Conservation (phyloP, 176 grass and related monocot species). For the Bonia amplexicaulis region DNA sequence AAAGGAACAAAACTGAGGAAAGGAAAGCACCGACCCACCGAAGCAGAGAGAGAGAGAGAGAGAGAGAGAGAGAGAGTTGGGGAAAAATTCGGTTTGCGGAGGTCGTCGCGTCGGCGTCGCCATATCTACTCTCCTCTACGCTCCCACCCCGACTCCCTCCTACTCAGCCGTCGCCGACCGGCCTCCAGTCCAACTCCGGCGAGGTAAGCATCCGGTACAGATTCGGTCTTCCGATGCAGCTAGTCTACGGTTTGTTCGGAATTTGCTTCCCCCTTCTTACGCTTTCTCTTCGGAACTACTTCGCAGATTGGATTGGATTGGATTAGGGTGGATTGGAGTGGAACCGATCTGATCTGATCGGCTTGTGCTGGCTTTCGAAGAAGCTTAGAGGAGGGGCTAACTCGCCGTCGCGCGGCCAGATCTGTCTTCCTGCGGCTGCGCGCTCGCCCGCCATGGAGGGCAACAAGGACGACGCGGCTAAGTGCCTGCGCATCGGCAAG, state of each 20-base stretch:
- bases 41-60: neutral
- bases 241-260: neutral
- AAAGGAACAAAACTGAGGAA: neutral
- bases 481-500: slow-evolving; percentile 83
- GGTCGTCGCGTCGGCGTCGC: slow-evolving; percentile 33
- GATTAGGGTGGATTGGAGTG: slow-evolving; percentile 10
- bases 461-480: slow-evolving; percentile 92
- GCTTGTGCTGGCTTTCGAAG: neutral
- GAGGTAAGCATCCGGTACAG: slow-evolving; percentile 1
- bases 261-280: neutral
- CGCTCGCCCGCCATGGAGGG: slow-evolving; percentile 58
- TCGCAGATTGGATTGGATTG: slow-evolving; percentile 14
- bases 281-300: neutral
- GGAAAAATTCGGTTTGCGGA: neutral
- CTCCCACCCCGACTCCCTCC: neutral
- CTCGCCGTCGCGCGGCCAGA: slow-evolving; percentile 28
- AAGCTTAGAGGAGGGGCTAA: neutral
- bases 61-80: neutral
- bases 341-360: slow-evolving; percentile 23
- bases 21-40: neutral
- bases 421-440: slow-evolving; percentile 6
- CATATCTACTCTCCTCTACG: neutral
- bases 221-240: neutral
- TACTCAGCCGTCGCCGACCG: slow-evolving; percentile 6
- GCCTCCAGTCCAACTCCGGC: neutral